These are phyloP conservation scores for Globisporangium camurandrum DNA, from an alignment of 352 stramenopile genomes.

Conservation along the genomic window DNA sequence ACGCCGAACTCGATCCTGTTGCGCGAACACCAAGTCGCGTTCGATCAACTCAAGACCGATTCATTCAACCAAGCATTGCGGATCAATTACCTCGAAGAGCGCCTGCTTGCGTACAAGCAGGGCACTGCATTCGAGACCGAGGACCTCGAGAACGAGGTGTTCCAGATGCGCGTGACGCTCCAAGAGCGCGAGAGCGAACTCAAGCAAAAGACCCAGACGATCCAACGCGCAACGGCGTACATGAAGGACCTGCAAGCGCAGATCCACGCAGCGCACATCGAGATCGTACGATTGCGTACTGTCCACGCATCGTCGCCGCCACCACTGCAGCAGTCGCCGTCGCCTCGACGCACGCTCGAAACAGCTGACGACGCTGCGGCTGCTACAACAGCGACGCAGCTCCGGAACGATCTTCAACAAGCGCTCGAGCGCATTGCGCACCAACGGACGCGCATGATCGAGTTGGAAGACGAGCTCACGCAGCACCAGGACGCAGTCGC, in stretches of 20 bases:
- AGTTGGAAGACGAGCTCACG: constrained; percentile 32
- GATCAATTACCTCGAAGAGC: constrained; percentile 39
- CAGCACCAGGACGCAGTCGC: constrained; percentile 21
- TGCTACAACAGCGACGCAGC: constrained; percentile 23
- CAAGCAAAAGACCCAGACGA: constrained; percentile 42
- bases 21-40: constrained; percentile 14
- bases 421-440: constrained; percentile 25
- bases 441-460: constrained; percentile 14
- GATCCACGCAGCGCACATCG: constrained; percentile 21
- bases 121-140: constrained; percentile 51
- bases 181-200: constrained; percentile 63
- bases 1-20: constrained; percentile 8
- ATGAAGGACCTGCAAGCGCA: constrained; percentile 49
- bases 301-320: constrained; percentile 22
- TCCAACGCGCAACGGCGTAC: constrained; percentile 48
- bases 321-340: constrained; percentile 7
- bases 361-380: too few relatives aligned
- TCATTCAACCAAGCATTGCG: constrained; percentile 37
- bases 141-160: constrained; percentile 52
- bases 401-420: constrained; percentile 27
- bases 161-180: constrained; percentile 44
- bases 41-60: constrained; percentile 55
- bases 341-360: too few relatives aligned
- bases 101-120: constrained; percentile 52
- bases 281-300: constrained; percentile 16